A percentile compares a stretch with the other conserved stretches of the same genome.
phyloP scores from a whole-genome alignment of 106 monocot species.

The Cymbidium sinense region DNA sequence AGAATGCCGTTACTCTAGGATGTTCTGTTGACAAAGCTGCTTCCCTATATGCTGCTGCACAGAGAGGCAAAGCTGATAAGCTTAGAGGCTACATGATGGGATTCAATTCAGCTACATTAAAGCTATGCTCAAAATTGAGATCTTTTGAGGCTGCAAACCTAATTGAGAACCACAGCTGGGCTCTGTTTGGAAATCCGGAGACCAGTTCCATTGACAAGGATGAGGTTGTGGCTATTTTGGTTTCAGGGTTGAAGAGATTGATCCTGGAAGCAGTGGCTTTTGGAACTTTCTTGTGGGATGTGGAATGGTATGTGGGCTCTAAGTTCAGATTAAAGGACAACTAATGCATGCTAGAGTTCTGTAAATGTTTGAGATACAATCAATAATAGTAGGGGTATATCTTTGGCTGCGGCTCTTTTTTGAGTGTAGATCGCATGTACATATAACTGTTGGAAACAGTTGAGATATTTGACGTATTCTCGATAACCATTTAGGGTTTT shows the following conservation, averaged over 20 bases:
- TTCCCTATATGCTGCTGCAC: constrained; percentile 10
- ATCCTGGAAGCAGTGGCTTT: constrained; percentile 70
- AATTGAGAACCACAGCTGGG: constrained; percentile 59
- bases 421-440: too few species aligned
- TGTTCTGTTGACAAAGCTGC: not conserved
- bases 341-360: constrained; percentile 2
- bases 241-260: constrained; percentile 40
- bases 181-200: constrained; percentile 33
- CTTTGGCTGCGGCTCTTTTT: too few species aligned
- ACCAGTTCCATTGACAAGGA: constrained; percentile 8
- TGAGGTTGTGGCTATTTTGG: constrained; percentile 20
- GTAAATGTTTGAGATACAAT: not conserved
- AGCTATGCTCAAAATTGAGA: constrained; percentile 50
- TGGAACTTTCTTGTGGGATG: constrained; percentile 64
- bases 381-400: not conserved
- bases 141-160: constrained; percentile 39
- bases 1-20: not conserved
- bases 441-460: too few species aligned
- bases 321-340: constrained; percentile 31
- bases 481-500: too few species aligned
- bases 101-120: constrained; percentile 38
- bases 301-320: constrained; percentile 42
- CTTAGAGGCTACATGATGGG: constrained; percentile 48
- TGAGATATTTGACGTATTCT: too few species aligned
- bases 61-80: constrained; percentile 16